A percentile compares a stretch with the other conserved stretches of the same genome.
These are phyloP conservation scores for Tarenaya hassleriana DNA, from an alignment of 345 rosid species.

Conservation along the genomic window DNA sequence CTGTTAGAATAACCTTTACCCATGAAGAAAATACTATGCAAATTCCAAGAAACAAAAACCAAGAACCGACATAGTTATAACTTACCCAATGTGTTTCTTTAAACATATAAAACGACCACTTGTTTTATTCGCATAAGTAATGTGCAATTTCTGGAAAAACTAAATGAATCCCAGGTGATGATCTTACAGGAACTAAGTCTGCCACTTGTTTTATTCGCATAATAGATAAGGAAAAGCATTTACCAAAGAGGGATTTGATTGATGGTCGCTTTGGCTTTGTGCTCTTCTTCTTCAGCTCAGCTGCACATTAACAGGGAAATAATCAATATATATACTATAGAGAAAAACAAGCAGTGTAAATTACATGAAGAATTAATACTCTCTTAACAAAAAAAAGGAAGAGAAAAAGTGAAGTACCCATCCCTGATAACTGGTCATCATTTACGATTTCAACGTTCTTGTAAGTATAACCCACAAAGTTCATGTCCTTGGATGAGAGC, in stretches of 20 bases:
- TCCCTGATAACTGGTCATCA: conserved; percentile 80
- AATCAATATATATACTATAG: background rate
- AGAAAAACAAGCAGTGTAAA: background rate
- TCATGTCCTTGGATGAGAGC: conserved; percentile 92
- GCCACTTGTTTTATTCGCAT: background rate
- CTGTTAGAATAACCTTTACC: conserved; percentile 1
- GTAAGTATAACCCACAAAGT: conserved; percentile 97
- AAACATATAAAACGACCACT: too few species aligned
- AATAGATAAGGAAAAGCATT: conserved; percentile 16
- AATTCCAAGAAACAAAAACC: background rate
- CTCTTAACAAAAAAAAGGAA: background rate
- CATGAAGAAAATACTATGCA: background rate
- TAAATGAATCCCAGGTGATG: background rate
- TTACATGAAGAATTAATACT: background rate
- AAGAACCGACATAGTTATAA: background rate
- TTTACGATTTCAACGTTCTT: conserved; percentile 93
- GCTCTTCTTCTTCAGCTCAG: conserved; percentile 82
- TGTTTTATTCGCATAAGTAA: too few species aligned
- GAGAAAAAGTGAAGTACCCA: conserved; percentile 45
- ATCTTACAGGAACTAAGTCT: background rate
- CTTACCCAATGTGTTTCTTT: too few species aligned
- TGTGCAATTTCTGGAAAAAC: too few species aligned
- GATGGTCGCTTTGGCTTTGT: conserved; percentile 85
- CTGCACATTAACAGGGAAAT: conserved; percentile 30
- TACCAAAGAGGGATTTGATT: conserved; percentile 94